Conservation (phyloP, 2,329 filamentous ascomycete species). For the Pseudodiploospora longispora region DNA sequence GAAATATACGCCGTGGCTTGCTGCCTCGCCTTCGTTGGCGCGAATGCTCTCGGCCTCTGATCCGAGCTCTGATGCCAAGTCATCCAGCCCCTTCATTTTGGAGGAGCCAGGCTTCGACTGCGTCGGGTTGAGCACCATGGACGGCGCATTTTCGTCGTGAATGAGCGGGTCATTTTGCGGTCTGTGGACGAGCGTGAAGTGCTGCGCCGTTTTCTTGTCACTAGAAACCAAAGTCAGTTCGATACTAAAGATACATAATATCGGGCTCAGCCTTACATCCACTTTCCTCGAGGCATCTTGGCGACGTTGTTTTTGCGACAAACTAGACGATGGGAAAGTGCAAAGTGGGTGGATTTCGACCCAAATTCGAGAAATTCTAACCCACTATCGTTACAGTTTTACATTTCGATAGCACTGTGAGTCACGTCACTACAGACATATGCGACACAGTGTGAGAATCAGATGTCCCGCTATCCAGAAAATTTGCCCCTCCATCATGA, state of each 20-base stretch:
- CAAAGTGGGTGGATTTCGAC: conserved; percentile 15
- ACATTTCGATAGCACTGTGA: conserved; percentile 22
- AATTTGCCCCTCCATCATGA: conserved; percentile 43
- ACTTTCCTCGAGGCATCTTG: conserved; percentile 69
- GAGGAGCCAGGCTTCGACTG: conserved; percentile 30
- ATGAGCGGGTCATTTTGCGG: conserved; percentile 97
- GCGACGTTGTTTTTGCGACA: conserved; percentile 11
- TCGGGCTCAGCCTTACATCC: conserved; percentile 41
- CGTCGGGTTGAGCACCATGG: conserved; percentile 78
- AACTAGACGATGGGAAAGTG: conserved; percentile 2
- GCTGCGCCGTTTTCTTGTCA: conserved; percentile 85
- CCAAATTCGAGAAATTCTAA: conserved; percentile 18
- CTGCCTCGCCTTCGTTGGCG: conserved; percentile 91
- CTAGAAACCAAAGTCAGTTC: conserved; percentile 22
- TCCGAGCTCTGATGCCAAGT: conserved; percentile 70
- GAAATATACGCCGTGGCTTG: conserved; percentile 86
- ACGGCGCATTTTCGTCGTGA: conserved; percentile 79
- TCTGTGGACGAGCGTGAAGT: conserved; percentile 90
- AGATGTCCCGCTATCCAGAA: conserved; percentile 18
- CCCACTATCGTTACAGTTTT: conserved; percentile 17
- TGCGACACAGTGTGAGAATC: conserved; percentile 20
- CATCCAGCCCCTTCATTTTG: conserved; percentile 59
- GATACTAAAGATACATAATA: too few species aligned
- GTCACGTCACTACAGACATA: accelerated
- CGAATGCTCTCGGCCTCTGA: conserved; percentile 58